Evolutionary conservation across 2,329 filamentous ascomycete species (phyloP).

Genomic region (Aspergillus clavatus): DNA sequence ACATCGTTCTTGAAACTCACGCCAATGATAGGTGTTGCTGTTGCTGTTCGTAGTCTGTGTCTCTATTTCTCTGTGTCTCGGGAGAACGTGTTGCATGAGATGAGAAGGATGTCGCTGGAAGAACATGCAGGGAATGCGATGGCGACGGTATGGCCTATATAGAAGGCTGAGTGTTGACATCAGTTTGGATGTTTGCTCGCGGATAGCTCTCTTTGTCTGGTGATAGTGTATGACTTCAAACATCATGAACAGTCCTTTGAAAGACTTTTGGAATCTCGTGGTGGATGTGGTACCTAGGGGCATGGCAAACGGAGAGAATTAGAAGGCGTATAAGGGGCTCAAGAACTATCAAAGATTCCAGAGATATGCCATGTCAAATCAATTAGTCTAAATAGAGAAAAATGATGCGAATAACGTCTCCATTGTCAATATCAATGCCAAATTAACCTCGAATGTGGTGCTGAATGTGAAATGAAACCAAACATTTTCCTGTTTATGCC

Average conservation of each 20-base stretch:
- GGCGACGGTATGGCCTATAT: neutral
- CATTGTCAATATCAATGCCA: neutral
- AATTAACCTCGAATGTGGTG: neutral
- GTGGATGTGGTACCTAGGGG: neutral
- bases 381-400: neutral
- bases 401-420: neutral
- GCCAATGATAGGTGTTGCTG: too few relatives aligned
- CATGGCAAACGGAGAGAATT: neutral
- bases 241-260: too few relatives aligned
- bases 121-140: too few relatives aligned
- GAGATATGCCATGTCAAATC: too few relatives aligned
- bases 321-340: neutral
- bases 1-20: slow-evolving; percentile 11
- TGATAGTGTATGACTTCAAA: neutral
- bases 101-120: neutral
- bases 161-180: neutral
- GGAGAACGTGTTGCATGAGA: neutral
- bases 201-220: neutral
- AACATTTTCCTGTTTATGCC: neutral
- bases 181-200: neutral
- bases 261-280: neutral
- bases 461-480: neutral
- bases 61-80: neutral
- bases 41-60: neutral
- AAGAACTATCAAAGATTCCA: too few relatives aligned